Base-by-base conservation (phyloP, 495 filamentous ascomycete species). In the Penicillium psychrofluorescens region DNA sequence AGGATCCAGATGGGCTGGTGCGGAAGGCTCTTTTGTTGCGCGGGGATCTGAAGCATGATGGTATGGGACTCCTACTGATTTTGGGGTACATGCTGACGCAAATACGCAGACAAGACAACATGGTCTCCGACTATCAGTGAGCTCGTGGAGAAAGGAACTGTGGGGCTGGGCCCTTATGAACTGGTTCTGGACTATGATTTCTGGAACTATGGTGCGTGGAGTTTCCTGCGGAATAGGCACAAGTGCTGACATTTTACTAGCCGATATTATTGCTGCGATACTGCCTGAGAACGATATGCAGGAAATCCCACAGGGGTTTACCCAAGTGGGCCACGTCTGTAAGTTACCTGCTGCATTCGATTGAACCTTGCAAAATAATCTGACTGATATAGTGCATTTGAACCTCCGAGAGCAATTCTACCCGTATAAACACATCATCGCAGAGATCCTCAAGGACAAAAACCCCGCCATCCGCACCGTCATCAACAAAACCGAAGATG, bases 401-500 rank as follows among this genome's bases (percentile, higher is more conserved):
- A 99, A 99, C 66, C 85, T 99, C 15, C 82, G 86, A 14, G 78
- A 85, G 10, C 70, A 76, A 43, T 95, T 83, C 54, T 67, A 86
- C 2, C 86, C 85, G 3, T 94, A 94, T 64, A 92, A 90, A 61
- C 56, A 83, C 44, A 53, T 97, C 0, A 88, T 97, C 36, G 92
- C 86, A 4, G 62, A 87, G 51, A 80, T 97, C 12, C 62, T 97
- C 11, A 66, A 86, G 36, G 90, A 96, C 70, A 99, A 99, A 66
- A 94, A 91, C 61, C 70, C 75, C 5, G 68, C 67, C 2, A 76
- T 95, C 47, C 72, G 72, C 30, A 97, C 94, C 3, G 90, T 99
- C 47, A 95, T 99, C 70, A 95, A 96, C 71, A 99, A 99, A 56
- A 78, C 83, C 39, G 84, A 95, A 66, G 79, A 85, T 54, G 89